Percentiles rank a stretch among this genome's conserved stretches.
Evolutionary conservation across 208 protist genomes (phyloP).

Genomic region (Borovskyia barvae): DNA sequence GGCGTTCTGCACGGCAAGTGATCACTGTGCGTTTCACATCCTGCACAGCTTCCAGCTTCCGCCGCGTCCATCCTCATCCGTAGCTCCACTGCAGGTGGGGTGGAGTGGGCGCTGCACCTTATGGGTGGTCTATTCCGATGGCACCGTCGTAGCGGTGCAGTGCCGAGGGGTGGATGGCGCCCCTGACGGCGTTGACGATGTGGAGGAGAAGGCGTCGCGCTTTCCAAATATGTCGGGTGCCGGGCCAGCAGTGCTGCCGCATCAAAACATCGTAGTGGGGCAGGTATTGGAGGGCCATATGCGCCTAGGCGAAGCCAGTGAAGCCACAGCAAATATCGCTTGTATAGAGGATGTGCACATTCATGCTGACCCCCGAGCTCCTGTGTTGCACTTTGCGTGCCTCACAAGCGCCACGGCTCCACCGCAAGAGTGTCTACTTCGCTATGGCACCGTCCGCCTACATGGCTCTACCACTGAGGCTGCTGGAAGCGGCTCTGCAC

Average conservation of each 20-base stretch:
- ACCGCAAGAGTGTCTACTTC: not conserved
- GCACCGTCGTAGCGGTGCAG: slow-evolving; percentile 26
- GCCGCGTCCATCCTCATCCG: slow-evolving; percentile 3
- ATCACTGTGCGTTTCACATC: slow-evolving; percentile 6
- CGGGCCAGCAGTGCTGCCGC: not conserved
- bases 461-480: not conserved
- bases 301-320: not conserved
- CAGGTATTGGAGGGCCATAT: slow-evolving; percentile 8
- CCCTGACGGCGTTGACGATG: not conserved
- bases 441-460: slow-evolving; percentile 34
- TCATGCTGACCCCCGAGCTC: slow-evolving; percentile 24
- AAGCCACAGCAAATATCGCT: not conserved
- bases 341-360: slow-evolving; percentile 5
- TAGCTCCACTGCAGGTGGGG: slow-evolving; percentile 23
- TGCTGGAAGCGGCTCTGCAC: too few species aligned
- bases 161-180: not conserved
- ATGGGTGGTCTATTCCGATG: slow-evolving; percentile 63
- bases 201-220: slow-evolving; percentile 5
- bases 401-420: slow-evolving; percentile 1
- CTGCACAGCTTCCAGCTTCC: slow-evolving; percentile 23
- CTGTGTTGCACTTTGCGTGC: slow-evolving; percentile 28
- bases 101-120: slow-evolving; percentile 35
- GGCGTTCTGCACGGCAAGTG: slow-evolving; percentile 11
- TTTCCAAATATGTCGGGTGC: not conserved
- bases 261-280: not conserved